phyloP scores from a whole-genome alignment of 129 eudicot genomes.

The Chrysanthemum lavandulifolium region DNA sequence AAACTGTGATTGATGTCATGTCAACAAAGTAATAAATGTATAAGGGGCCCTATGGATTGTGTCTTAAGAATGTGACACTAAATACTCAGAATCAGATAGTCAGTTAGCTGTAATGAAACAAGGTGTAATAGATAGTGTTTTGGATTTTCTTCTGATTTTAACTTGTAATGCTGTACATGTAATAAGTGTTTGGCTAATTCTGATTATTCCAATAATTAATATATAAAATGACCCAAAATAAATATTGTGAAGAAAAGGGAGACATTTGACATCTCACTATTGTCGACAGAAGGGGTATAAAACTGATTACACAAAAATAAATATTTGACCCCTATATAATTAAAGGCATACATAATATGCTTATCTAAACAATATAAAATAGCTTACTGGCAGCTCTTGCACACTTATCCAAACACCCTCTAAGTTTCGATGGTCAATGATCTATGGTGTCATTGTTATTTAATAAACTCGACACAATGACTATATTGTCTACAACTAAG shows the following conservation, averaged over 20 bases:
- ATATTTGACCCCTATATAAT: neutral
- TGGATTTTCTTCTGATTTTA: neutral
- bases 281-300: neutral
- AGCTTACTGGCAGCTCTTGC: neutral
- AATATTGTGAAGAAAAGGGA: neutral
- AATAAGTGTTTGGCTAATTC: neutral
- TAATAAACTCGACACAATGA: neutral
- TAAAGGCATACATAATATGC: neutral
- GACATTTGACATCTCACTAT: neutral
- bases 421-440: neutral
- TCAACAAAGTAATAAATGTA: neutral
- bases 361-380: constrained; percentile 1
- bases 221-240: neutral
- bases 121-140: neutral
- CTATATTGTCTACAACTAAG: neutral
- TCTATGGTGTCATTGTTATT: neutral
- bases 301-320: neutral
- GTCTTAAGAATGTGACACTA: neutral
- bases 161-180: neutral
- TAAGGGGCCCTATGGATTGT: neutral
- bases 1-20: neutral
- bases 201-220: neutral
- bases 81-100: neutral
- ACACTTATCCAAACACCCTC: neutral
- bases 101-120: neutral